These are phyloP conservation scores for Rhodotorula sp. DNA, from an alignment of 1,284 basidiomycete species.

Conservation along the genomic window DNA sequence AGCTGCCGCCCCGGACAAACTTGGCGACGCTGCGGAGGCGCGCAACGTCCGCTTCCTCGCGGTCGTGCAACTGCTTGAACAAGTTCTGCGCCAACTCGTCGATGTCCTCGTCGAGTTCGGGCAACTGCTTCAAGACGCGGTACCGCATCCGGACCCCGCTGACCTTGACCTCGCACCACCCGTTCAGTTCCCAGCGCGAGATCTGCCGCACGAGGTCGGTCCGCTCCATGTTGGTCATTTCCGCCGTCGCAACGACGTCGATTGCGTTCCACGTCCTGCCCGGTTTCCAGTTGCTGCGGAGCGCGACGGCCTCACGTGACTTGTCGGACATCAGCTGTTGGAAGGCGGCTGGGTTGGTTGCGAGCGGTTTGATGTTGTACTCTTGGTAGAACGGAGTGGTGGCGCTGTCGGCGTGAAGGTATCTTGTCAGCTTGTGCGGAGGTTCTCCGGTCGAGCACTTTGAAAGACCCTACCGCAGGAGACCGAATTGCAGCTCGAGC, in stretches of 20 bases:
- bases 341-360: constrained; percentile 45
- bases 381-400: constrained; percentile 49
- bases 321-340: constrained; percentile 50
- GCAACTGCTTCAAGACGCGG: constrained; percentile 51
- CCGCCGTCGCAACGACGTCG: constrained; percentile 7
- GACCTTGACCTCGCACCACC: constrained; percentile 51
- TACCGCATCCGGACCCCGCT: constrained; percentile 56
- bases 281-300: constrained; percentile 51
- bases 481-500: constrained; percentile 56
- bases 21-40: constrained; percentile 54
- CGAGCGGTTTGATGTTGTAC: constrained; percentile 52
- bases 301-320: constrained; percentile 50
- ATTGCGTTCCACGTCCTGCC: constrained; percentile 24
- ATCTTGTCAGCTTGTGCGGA: too few species aligned
- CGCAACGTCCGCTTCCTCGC: constrained; percentile 55
- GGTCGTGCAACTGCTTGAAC: constrained; percentile 52
- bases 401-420: neutral
- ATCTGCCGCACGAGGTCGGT: constrained; percentile 20
- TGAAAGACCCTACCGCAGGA: constrained; percentile 53
- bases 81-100: constrained; percentile 51
- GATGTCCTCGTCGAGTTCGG: constrained; percentile 50
- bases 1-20: constrained; percentile 56
- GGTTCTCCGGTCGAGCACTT: too few species aligned
- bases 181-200: constrained; percentile 40
- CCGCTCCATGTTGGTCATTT: neutral